Evolutionary conservation across 2,329 filamentous ascomycete genomes (phyloP).

Genomic region (Diaporthe sp.): DNA sequence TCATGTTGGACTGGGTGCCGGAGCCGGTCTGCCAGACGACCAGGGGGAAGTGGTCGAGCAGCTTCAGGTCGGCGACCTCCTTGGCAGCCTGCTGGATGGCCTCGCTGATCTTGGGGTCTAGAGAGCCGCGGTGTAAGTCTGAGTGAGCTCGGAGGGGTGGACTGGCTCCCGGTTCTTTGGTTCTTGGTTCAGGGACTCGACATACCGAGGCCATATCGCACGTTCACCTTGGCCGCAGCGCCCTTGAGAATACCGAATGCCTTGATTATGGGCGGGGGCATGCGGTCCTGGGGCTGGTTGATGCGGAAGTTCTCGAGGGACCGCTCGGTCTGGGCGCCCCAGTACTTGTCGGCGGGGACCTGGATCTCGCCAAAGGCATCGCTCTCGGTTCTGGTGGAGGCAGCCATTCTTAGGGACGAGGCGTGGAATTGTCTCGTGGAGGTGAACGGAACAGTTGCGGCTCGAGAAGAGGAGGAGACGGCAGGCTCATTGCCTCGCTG

Average conservation of each 20-base stretch:
- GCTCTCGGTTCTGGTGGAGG: slow-evolving; percentile 82
- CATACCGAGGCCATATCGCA: slow-evolving; percentile 89
- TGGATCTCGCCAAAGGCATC: slow-evolving; percentile 98
- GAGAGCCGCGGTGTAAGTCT: slow-evolving; percentile 31
- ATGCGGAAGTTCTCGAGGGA: slow-evolving; percentile 98
- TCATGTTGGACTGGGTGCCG: slow-evolving; percentile 99
- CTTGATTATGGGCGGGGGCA: slow-evolving; percentile 91
- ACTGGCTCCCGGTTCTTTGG: background rate
- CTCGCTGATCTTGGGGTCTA: slow-evolving; percentile 88
- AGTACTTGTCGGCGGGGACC: slow-evolving; percentile 93
- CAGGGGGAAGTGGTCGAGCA: slow-evolving; percentile 96
- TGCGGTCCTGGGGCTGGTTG: slow-evolving; percentile 98
- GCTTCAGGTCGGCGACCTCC: slow-evolving; percentile 93
- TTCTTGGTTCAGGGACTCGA: slow-evolving; percentile 26
- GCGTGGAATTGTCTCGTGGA: slow-evolving; percentile 54
- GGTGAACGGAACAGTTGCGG: slow-evolving; percentile 21
- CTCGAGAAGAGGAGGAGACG: background rate
- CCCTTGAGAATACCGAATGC: slow-evolving; percentile 98
- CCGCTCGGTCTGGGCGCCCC: slow-evolving; percentile 97
- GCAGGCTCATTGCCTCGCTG: background rate
- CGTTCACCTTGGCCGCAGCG: slow-evolving; percentile 94
- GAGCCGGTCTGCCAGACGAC: slow-evolving; percentile 99
- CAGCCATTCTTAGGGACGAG: slow-evolving; percentile 59
- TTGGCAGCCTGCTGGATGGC: slow-evolving; percentile 95
- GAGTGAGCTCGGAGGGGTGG: slow-evolving; percentile 17